phyloP scores from a whole-genome alignment of 164 flowering plant species.

The Liriodendron chinense region DNA sequence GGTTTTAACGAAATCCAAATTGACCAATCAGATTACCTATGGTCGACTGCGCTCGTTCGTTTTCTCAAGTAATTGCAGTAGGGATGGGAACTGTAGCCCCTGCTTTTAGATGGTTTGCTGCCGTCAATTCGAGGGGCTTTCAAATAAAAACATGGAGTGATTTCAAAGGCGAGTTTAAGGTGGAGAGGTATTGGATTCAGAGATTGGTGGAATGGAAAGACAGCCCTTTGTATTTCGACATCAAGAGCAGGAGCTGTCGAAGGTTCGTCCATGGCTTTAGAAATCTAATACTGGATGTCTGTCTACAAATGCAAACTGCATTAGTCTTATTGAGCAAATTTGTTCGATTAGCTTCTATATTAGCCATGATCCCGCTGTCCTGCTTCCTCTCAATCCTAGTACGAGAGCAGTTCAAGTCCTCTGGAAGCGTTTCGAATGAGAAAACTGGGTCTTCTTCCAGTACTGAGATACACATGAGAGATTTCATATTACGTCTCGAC shows the following conservation, averaged over 20 bases:
- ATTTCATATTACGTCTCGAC: conserved; percentile 50
- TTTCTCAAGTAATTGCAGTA: background rate
- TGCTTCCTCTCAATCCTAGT: background rate
- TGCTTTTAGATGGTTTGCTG: background rate
- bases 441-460: too few species aligned
- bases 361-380: background rate
- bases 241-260: background rate
- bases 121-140: background rate
- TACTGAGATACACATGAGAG: background rate
- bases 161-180: conserved; percentile 11
- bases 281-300: conserved; percentile 11
- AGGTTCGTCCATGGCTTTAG: background rate
- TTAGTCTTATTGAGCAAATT: conserved; percentile 43
- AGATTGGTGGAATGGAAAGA: conserved; percentile 18
- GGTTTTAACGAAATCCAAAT: too few species aligned
- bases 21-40: background rate
- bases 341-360: conserved; percentile 29
- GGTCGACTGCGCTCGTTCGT: background rate
- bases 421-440: background rate
- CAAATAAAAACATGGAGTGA: background rate
- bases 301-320: conserved; percentile 33
- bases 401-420: background rate
- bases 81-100: background rate
- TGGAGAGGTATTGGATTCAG: conserved; percentile 43
- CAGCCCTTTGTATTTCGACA: conserved; percentile 2